Evolutionary conservation across 2,329 filamentous ascomycete genomes (phyloP).

Genomic region (Cytospora schulzeri): DNA sequence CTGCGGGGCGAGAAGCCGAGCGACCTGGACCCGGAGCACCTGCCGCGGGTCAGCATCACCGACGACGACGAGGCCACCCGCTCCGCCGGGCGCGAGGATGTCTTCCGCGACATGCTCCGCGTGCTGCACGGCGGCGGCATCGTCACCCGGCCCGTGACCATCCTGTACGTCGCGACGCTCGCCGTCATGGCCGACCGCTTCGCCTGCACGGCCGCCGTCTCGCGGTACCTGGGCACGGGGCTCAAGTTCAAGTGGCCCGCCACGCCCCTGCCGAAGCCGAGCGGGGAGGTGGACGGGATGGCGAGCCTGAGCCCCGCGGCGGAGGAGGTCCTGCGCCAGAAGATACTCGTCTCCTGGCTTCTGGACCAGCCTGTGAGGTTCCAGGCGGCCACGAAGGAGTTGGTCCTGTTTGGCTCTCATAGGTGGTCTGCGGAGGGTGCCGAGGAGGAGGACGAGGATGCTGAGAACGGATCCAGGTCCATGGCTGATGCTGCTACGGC

Average conservation of each 20-base stretch:
- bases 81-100: constrained; percentile 58
- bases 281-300: constrained; percentile 38
- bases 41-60: constrained; percentile 66
- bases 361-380: constrained; percentile 65
- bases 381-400: constrained; percentile 62
- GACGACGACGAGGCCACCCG: constrained; percentile 71
- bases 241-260: constrained; percentile 58
- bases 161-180: constrained; percentile 67
- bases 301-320: constrained; percentile 44
- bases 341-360: constrained; percentile 66
- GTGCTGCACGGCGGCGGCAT: constrained; percentile 63
- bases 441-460: constrained; percentile 33
- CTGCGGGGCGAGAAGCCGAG: constrained; percentile 49
- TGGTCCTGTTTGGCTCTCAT: constrained; percentile 66
- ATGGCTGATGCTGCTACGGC: constrained; percentile 30
- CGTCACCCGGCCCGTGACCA: constrained; percentile 49
- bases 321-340: constrained; percentile 70
- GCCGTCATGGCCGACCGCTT: constrained; percentile 75
- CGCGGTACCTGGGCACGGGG: constrained; percentile 52
- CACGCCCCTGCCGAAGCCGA: constrained; percentile 38
- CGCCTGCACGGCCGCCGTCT: constrained; percentile 61
- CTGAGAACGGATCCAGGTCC: constrained; percentile 36
- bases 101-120: constrained; percentile 68
- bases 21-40: constrained; percentile 50
- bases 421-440: constrained; percentile 53